These are phyloP conservation scores for Coelastrella sp. DNA, from an alignment of 139 green algal species.

Conservation along the genomic window DNA sequence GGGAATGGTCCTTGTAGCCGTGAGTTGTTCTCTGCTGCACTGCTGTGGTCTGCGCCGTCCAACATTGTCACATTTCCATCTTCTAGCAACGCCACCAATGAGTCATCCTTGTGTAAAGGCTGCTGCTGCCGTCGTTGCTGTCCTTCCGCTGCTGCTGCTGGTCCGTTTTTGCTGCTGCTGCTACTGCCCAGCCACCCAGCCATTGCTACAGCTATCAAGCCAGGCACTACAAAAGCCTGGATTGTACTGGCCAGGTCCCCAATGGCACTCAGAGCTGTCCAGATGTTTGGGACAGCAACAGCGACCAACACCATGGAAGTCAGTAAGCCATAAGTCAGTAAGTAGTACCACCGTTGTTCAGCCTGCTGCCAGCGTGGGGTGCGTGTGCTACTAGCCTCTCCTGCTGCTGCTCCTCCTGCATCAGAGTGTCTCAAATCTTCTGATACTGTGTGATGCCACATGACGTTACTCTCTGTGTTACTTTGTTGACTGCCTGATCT, in stretches of 20 bases:
- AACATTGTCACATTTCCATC: no score
- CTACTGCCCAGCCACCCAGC: no score
- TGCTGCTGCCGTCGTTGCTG: constrained; percentile 16
- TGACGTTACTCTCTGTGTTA: no score
- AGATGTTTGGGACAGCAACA: constrained; percentile 24
- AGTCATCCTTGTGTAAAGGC: no score
- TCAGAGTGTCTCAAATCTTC: no score
- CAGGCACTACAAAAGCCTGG: constrained; percentile 38
- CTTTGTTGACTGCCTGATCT: no score
- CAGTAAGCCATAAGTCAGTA: constrained; percentile 37
- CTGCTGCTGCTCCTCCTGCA: background rate
- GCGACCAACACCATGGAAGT: background rate
- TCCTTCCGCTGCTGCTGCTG: background rate
- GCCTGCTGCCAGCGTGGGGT: background rate
- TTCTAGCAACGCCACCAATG: no score
- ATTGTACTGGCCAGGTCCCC: constrained; percentile 16
- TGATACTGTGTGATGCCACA: no score
- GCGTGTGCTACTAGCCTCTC: background rate
- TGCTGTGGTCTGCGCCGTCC: no score
- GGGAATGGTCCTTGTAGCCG: no score
- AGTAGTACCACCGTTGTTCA: constrained; percentile 40
- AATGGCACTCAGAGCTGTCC: constrained; percentile 21
- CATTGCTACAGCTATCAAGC: constrained; percentile 36
- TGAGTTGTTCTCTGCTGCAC: no score
- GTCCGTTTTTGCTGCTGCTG: background rate